Evolutionary conservation across 2,329 filamentous ascomycete genomes (phyloP).

Genomic region (Rhynchosporium secalis): DNA sequence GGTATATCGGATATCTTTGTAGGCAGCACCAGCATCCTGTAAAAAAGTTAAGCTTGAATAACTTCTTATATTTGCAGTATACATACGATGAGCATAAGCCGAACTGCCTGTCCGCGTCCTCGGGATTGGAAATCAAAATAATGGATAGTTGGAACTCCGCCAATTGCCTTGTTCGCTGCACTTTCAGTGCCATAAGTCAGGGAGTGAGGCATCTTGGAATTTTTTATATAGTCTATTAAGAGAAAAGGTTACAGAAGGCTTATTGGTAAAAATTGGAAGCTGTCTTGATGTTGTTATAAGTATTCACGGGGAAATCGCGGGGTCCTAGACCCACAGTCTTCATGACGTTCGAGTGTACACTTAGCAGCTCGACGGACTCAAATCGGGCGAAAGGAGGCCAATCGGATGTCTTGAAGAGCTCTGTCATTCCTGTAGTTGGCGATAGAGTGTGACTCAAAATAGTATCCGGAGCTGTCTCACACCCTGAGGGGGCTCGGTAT

Average conservation of each 20-base stretch:
- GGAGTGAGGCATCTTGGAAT: constrained; percentile 18
- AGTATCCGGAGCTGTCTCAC: neutral
- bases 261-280: neutral
- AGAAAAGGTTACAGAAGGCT: neutral
- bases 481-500: neutral
- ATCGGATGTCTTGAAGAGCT: neutral
- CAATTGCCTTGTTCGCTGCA: constrained; percentile 37
- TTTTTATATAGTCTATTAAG: neutral
- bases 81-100: constrained; percentile 32
- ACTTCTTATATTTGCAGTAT: neutral
- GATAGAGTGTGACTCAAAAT: neutral
- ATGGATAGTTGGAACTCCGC: constrained; percentile 39
- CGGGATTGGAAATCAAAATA: constrained; percentile 40
- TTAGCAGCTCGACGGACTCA: neutral
- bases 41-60: neutral
- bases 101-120: constrained; percentile 38
- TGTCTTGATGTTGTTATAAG: neutral
- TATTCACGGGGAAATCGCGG: neutral
- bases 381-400: constrained; percentile 5
- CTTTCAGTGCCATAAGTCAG: constrained; percentile 29
- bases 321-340: neutral
- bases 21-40: constrained; percentile 38
- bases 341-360: constrained; percentile 3
- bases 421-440: neutral
- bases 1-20: constrained; percentile 37